Evolutionary conservation across 768 basidiomycete genomes (phyloP).

Genomic region (Hypholoma sublateritium): DNA sequence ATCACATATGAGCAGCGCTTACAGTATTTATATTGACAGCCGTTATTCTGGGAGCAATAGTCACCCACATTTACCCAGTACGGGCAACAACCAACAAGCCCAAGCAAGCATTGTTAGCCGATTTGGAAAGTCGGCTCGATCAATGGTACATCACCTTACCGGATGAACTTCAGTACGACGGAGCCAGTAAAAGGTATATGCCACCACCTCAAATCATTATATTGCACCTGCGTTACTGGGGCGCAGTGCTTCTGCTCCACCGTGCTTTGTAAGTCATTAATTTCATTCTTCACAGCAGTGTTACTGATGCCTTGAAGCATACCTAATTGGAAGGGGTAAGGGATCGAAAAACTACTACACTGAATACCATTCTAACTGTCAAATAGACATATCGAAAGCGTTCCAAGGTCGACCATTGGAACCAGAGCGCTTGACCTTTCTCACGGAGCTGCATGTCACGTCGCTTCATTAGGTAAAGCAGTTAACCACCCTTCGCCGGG

Average conservation of each 20-base stretch:
- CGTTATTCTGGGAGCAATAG: slow-evolving; percentile 64
- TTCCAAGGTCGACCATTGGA: slow-evolving; percentile 48
- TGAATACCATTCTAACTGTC: slow-evolving; percentile 10
- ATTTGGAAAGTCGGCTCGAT: slow-evolving; percentile 66
- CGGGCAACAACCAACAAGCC: slow-evolving; percentile 44
- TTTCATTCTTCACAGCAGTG: not conserved
- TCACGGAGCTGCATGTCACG: slow-evolving; percentile 69
- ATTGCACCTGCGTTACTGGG: slow-evolving; percentile 77
- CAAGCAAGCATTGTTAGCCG: slow-evolving; percentile 47
- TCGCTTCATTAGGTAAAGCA: slow-evolving; percentile 59
- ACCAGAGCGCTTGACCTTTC: slow-evolving; percentile 75
- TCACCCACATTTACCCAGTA: slow-evolving; percentile 71
- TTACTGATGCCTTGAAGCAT: slow-evolving; percentile 42
- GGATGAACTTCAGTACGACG: slow-evolving; percentile 59
- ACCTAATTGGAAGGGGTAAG: slow-evolving; percentile 71
- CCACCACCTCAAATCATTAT: slow-evolving; percentile 68
- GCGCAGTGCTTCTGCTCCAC: slow-evolving; percentile 69
- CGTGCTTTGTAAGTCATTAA: slow-evolving; percentile 69
- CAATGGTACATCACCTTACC: slow-evolving; percentile 76
- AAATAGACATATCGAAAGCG: slow-evolving; percentile 31
- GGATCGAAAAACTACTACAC: not conserved
- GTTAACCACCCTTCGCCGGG: not conserved
- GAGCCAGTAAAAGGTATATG: slow-evolving; percentile 46
- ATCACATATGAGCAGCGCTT: not conserved
- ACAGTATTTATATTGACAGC: slow-evolving; percentile 35